Evolutionary conservation across 768 basidiomycete genomes (phyloP), one percentile per base, ranked within the genome.

Genomic region (Tricholoma sp.): DNA sequence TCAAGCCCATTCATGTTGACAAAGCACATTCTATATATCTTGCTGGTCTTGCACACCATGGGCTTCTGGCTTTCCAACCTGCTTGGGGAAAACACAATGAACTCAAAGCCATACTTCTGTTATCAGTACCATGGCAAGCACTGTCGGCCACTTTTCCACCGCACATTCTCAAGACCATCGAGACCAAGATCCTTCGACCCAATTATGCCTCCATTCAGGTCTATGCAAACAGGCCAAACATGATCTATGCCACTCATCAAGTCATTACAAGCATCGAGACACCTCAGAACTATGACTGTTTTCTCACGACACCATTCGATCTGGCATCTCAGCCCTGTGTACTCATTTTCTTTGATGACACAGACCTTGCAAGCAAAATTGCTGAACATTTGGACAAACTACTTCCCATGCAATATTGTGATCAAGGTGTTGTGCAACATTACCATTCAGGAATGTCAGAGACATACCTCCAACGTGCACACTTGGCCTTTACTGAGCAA

Each of bases 151-250:
- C 68, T 7, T 56, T 66, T n/a, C 64, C 67, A 0, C 54, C 57
- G 0, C 64, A 70, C 22, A 67, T 70, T 8, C 64, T 64, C 22
- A 61, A 57, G 27, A 57, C 56, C 0, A 45, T 66, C 16, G 37
- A 61, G 18, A 39, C 37, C 4, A 61, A 63, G 16, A 22, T 69
- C 4, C 53, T 70, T 2, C 35, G 43, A 8, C 47, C 43, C 0
- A 39, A 54, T 5, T 64, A 64, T 27, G 11, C 55, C 2, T 55
- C 37, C 8, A 61, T 69, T 2, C 52, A 54, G 5, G 29, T 62
- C 5, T 65, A 67, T 0, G 61, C 61, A 0, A 73, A 72, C 37
- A 56, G 67, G 0, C 66, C 65, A 2, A 72, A 73, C 50, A 71
- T 58, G 0, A 67, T 67, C 0, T 72, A 71, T 52, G 65, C 66